Evolutionary conservation across 2,329 filamentous ascomycete species (phyloP), one percentile per base, ranked within the genome.

Genomic region (Aspergillus sp.): DNA sequence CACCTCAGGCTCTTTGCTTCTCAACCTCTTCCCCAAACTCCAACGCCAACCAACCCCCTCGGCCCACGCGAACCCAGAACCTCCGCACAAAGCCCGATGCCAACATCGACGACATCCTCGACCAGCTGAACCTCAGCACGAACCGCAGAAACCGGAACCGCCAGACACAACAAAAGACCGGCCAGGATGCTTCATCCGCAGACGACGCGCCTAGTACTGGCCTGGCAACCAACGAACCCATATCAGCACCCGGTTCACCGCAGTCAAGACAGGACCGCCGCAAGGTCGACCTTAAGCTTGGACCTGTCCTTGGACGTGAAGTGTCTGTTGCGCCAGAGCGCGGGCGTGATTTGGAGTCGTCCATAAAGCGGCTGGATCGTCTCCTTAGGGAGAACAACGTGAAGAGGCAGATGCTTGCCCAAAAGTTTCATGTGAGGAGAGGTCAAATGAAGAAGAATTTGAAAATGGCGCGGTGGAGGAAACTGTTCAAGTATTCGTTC

Each of bases 401-500:
- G 15, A 68, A 62, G 61, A 24, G 58, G 22, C 67, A 76, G 61
- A 57, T 64, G 41, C 54, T 56, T 37, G 55, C 56, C 6, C 77
- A 80, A 65, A 72, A 68, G 61, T 77, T 69, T 56, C 76, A 80
- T 67, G 67, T 78, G 24, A 63, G 78, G 24, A 72, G 70, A 57
- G 78, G 77, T 39, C 72, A 75, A 72, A 55, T 67, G 65, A 70
- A 63, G 51, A 80, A 80, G 73, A 64, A 75, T 54, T 39, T 73
- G 60, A 68, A 68, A 55, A 71, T 68, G 54, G 49, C 64, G 56
- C 65, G 77, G 57, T 80, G 77, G 78, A 73, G 75, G 65, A 74
- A 68, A 57, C 57, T 78, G 66, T 80, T 80, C 60, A 75, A 73
- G 63, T 73, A 71, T 50, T 77, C 76, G 12, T 80, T 79, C 63